Evolutionary conservation across 768 basidiomycete species (phyloP).

Genomic region (Lactarius deliciosus): DNA sequence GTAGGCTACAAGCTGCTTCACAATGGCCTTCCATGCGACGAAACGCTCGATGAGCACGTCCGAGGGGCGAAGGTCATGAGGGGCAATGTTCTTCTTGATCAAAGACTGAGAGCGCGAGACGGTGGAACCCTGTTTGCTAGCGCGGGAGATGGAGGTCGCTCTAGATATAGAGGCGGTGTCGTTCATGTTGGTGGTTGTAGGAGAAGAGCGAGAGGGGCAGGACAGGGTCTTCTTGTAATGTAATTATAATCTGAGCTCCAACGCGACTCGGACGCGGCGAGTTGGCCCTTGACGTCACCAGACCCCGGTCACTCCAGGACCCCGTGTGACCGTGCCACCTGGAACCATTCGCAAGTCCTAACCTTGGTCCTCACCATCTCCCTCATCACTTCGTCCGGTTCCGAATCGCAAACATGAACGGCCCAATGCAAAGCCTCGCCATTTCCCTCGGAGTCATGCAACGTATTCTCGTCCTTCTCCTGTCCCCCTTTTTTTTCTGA

Average conservation of each 20-base stretch:
- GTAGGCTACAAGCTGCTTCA: slow-evolving; percentile 92
- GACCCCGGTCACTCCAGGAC: neutral
- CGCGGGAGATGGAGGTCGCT: slow-evolving; percentile 69
- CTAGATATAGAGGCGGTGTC: slow-evolving; percentile 58
- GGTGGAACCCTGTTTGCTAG: slow-evolving; percentile 64
- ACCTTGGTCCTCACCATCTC: neutral
- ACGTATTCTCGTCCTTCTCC: slow-evolving; percentile 40
- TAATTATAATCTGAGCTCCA: neutral
- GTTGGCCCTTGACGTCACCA: slow-evolving; percentile 1
- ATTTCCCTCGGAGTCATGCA: slow-evolving; percentile 96
- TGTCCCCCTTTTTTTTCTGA: neutral
- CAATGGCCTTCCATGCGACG: slow-evolving; percentile 93
- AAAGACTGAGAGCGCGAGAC: slow-evolving; percentile 79
- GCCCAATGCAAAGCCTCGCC: slow-evolving; percentile 56
- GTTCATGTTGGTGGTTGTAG: slow-evolving; percentile 36
- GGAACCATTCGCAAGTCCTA: neutral
- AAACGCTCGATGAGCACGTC: slow-evolving; percentile 97
- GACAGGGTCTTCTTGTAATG: neutral
- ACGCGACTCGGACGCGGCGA: neutral
- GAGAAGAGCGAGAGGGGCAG: slow-evolving; percentile 1
- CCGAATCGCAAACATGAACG: slow-evolving; percentile 22
- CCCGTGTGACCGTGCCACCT: neutral
- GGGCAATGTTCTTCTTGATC: slow-evolving; percentile 92
- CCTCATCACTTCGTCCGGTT: neutral
- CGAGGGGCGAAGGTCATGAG: slow-evolving; percentile 86